Conservation (phyloP, 768 basidiomycete species). For the Boletus sensibilis region DNA sequence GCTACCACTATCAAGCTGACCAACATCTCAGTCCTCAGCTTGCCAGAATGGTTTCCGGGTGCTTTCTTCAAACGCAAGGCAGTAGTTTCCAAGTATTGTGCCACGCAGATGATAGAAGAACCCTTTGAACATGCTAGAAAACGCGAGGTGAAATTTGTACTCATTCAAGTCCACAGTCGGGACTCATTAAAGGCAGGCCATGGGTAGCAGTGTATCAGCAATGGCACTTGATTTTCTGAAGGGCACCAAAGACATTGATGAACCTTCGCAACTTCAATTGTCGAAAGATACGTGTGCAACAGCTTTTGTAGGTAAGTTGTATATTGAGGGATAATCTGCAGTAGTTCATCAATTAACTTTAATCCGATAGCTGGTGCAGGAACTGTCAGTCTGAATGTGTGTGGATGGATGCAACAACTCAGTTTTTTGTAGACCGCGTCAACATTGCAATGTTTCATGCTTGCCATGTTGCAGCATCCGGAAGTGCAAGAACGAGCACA, state of each 20-base stretch:
- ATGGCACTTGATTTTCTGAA: conserved; percentile 14
- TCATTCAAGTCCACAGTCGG: background rate
- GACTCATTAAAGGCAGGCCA: conserved; percentile 7
- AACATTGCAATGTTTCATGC: conserved; percentile 25
- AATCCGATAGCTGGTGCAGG: conserved; percentile 19
- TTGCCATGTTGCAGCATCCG: conserved; percentile 34
- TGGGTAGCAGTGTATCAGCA: conserved; percentile 10
- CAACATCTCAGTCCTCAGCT: conserved; percentile 15
- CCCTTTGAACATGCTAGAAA: conserved; percentile 15
- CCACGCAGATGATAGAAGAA: conserved; percentile 13
- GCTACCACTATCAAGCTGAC: background rate
- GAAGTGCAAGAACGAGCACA: conserved; percentile 32
- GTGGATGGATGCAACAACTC: background rate
- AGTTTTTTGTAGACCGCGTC: conserved; percentile 7
- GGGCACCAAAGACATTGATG: background rate
- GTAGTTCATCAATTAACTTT: background rate
- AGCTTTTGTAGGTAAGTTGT: conserved; percentile 19
- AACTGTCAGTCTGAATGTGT: conserved; percentile 6
- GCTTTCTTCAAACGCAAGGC: conserved; percentile 29
- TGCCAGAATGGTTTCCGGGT: conserved; percentile 28
- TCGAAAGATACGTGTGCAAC: conserved; percentile 12
- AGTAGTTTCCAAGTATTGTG: background rate
- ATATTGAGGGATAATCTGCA: background rate
- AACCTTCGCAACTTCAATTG: conserved; percentile 11
- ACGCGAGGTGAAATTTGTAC: conserved; percentile 8